A percentile compares a stretch with the other conserved stretches of the same genome.
phyloP scores from a whole-genome alignment of 768 basidiomycete species.

The Leccinum subgranulosum region DNA sequence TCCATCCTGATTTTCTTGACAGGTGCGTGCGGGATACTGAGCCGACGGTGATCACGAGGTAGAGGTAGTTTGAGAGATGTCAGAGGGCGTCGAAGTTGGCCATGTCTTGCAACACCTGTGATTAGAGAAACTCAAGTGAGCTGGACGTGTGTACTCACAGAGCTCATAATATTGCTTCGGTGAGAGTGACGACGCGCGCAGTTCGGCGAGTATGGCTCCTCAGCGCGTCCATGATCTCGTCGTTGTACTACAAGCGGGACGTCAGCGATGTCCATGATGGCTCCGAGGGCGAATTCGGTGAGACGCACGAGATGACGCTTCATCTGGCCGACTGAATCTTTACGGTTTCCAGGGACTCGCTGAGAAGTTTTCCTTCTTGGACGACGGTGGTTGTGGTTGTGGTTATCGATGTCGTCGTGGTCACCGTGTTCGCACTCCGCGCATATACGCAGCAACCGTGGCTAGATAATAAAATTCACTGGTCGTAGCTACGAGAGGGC shows the following conservation, averaged over 20 bases:
- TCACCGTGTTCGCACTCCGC: slow-evolving; percentile 15
- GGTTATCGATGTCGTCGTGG: slow-evolving; percentile 15
- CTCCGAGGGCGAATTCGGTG: too few species aligned
- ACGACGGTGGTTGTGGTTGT: slow-evolving; percentile 34
- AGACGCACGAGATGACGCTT: slow-evolving; percentile 80
- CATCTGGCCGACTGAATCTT: slow-evolving; percentile 95
- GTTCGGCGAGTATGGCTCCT: slow-evolving; percentile 98
- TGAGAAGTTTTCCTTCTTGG: slow-evolving; percentile 82
- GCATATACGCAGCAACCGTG: neutral
- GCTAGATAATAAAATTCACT: neutral
- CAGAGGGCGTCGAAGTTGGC: slow-evolving; percentile 96
- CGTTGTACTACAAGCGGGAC: slow-evolving; percentile 60
- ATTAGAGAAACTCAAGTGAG: neutral
- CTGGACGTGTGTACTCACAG: slow-evolving; percentile 46
- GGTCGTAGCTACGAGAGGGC: too few species aligned
- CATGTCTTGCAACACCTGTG: slow-evolving; percentile 66
- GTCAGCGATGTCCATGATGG: neutral
- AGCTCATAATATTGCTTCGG: slow-evolving; percentile 98
- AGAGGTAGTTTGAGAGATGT: slow-evolving; percentile 91
- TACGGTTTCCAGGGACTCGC: slow-evolving; percentile 81
- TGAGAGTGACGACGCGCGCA: slow-evolving; percentile 82
- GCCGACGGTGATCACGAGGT: slow-evolving; percentile 99
- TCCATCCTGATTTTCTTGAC: slow-evolving; percentile 99
- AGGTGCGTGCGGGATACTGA: slow-evolving; percentile 95
- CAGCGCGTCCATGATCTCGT: slow-evolving; percentile 98